A percentile compares a stretch with the other conserved stretches of the same genome.
Conservation (phyloP, 2,329 filamentous ascomycete species). For the Aureobasidium pullulans region DNA sequence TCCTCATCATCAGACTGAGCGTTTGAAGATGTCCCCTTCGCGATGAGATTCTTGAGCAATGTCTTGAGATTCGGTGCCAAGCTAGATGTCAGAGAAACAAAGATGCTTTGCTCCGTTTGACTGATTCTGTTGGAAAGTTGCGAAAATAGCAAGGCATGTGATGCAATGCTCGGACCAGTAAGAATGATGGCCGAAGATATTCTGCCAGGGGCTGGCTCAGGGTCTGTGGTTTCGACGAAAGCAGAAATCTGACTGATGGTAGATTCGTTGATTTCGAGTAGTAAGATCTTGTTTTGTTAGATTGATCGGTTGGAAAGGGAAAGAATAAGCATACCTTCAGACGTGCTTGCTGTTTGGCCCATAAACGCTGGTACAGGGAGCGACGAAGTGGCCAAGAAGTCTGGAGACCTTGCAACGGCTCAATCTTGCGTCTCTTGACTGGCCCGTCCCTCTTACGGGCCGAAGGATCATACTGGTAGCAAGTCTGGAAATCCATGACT, state of each 20-base stretch:
- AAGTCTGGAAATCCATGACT: constrained; percentile 42
- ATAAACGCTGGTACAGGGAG: constrained; percentile 54
- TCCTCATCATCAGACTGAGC: constrained; percentile 45
- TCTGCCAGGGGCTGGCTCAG: constrained; percentile 31
- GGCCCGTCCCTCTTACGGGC: constrained; percentile 26
- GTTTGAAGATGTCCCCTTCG: constrained; percentile 49
- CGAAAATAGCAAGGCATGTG: constrained; percentile 65
- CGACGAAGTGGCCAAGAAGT: constrained; percentile 45
- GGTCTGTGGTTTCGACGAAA: constrained; percentile 24
- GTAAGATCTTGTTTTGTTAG: constrained; percentile 24
- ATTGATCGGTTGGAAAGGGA: constrained; percentile 14
- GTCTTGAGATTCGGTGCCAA: constrained; percentile 70
- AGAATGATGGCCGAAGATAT: constrained; percentile 66
- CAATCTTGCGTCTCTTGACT: constrained; percentile 33
- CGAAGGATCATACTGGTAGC: constrained; percentile 38
- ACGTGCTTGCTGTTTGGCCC: constrained; percentile 55
- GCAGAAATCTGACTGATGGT: constrained; percentile 31
- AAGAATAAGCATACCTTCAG: constrained; percentile 46
- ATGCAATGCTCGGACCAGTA: constrained; percentile 70
- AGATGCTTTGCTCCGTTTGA: constrained; percentile 35
- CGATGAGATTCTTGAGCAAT: constrained; percentile 64
- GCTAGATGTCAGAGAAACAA: constrained; percentile 61
- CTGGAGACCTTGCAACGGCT: constrained; percentile 24
- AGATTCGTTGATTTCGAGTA: constrained; percentile 33
- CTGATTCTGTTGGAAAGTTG: constrained; percentile 48